Evolutionary conservation across 148 eudicot genomes (phyloP), one percentile per base, ranked within the genome.

Genomic region (Persicaria maculosa): DNA sequence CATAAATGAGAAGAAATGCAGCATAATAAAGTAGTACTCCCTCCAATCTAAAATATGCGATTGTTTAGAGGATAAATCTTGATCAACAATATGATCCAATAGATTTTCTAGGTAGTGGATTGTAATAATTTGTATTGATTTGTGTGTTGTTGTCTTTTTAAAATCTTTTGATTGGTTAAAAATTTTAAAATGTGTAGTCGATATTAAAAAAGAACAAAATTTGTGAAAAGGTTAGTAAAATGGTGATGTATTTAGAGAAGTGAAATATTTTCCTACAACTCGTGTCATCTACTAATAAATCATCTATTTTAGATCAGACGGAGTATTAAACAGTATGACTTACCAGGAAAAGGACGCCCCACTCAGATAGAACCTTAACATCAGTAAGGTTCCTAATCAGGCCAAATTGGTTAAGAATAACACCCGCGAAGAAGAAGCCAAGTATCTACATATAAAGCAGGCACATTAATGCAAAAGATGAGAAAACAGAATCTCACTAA

Each of bases 341-440:
- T 86, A 94, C 98, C 98, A 92, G 83, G 82, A 94, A 94, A 75
- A 94, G 97, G 73, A 94, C 90, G 1, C 98, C 98, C 98, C 98
- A 94, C 74, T 94, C 98, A 6, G 98, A 94, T 46, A 94, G 92
- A 85, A 94, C 74, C 79, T 94, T 94, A 68, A 94, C 96, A 77
- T 94, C 98, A 8, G 91, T 90, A 72, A 94, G 88, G 83, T 94
- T 90, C 83, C 98, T 90, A 62, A 94, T 94, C 75, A 94, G 73
- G 70, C 98, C 98, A 80, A 94, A 87, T 70, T 94, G 98, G 80
- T 90, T 94, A 52, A 94, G 88, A 74, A 94, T 90, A 77, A 94
- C 89, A 44, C 98, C 98, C 19, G 98, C 97, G 80, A 82, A 92
- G 84, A 94, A 94, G 89, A 94, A 94, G 70, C 98, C 98, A 81